Percentiles rank a stretch among this genome's conserved stretches.
phyloP scores from a whole-genome alignment of 768 basidiomycete species.

The Rhizopogon salebrosus region DNA sequence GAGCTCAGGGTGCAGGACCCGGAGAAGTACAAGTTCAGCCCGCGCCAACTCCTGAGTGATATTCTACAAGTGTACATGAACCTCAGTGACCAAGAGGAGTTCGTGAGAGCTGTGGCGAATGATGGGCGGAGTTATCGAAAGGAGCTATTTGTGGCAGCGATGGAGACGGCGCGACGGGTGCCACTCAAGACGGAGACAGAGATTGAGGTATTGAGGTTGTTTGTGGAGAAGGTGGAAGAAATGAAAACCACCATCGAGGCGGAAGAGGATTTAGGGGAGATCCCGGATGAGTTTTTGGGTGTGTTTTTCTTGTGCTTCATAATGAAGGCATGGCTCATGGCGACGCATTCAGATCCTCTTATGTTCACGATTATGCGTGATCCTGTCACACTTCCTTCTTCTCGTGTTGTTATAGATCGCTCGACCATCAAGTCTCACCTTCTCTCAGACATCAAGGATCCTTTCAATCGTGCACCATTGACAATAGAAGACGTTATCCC shows the following conservation, averaged over 20 bases:
- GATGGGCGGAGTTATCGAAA: constrained; percentile 91
- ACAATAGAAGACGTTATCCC: constrained; percentile 74
- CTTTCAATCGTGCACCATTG: constrained; percentile 89
- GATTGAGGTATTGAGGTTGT: constrained; percentile 59
- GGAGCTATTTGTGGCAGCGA: constrained; percentile 77
- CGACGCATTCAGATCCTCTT: constrained; percentile 59
- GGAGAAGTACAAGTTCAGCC: constrained; percentile 87
- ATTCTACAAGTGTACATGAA: constrained; percentile 90
- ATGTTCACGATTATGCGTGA: constrained; percentile 94
- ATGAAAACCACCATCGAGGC: constrained; percentile 75
- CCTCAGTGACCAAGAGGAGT: constrained; percentile 72
- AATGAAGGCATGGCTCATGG: not conserved
- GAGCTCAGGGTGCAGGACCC: constrained; percentile 82
- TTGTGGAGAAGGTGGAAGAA: constrained; percentile 82
- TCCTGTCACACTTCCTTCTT: constrained; percentile 87
- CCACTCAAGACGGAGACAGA: constrained; percentile 74
- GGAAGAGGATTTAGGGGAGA: constrained; percentile 87
- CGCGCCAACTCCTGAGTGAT: constrained; percentile 75
- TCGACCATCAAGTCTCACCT: constrained; percentile 94
- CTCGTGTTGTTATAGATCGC: constrained; percentile 73
- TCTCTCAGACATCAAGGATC: constrained; percentile 87
- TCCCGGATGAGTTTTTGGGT: constrained; percentile 96
- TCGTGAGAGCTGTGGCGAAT: constrained; percentile 82
- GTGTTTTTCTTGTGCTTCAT: constrained; percentile 17
- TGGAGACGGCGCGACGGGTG: constrained; percentile 54